phyloP scores from a whole-genome alignment of 2,329 filamentous ascomycete genomes.

The Cladophialophora yegresii region DNA sequence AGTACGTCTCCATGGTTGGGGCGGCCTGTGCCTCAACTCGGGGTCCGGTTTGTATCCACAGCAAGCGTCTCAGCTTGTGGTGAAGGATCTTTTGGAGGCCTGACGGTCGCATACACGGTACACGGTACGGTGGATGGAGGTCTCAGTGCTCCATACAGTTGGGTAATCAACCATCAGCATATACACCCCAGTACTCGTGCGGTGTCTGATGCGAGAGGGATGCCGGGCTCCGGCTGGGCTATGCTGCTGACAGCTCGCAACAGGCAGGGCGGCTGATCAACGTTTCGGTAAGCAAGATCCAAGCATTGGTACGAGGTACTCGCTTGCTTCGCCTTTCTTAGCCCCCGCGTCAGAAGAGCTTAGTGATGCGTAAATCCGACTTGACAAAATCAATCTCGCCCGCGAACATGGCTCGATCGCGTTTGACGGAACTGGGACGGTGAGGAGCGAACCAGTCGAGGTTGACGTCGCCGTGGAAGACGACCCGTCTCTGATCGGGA shows the following conservation, averaged over 20 bases:
- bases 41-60: not conserved
- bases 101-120: too few relatives aligned
- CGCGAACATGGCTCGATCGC: conserved; percentile 28
- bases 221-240: not conserved
- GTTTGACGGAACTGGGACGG: conserved; percentile 9
- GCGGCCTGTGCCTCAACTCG: not conserved
- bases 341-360: conserved; percentile 11
- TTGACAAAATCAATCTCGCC: conserved; percentile 21
- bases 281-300: not conserved
- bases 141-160: not conserved
- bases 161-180: not conserved
- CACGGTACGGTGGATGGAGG: not conserved
- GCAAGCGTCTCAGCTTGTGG: not conserved
- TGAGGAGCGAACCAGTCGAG: conserved; percentile 23
- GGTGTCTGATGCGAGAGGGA: not conserved
- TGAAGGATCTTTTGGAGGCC: not conserved
- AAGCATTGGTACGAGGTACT: not conserved
- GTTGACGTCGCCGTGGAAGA: conserved; percentile 31
- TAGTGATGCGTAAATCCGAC: conserved; percentile 13
- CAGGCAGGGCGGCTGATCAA: not conserved
- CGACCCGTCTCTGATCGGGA: conserved; percentile 21
- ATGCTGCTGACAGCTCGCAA: not conserved
- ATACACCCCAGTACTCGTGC: too few relatives aligned
- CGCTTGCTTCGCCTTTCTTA: not conserved
- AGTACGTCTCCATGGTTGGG: not conserved